These are phyloP conservation scores for Asterophora lycoperdoides DNA, from an alignment of 768 basidiomycete genomes.

Conservation along the genomic window DNA sequence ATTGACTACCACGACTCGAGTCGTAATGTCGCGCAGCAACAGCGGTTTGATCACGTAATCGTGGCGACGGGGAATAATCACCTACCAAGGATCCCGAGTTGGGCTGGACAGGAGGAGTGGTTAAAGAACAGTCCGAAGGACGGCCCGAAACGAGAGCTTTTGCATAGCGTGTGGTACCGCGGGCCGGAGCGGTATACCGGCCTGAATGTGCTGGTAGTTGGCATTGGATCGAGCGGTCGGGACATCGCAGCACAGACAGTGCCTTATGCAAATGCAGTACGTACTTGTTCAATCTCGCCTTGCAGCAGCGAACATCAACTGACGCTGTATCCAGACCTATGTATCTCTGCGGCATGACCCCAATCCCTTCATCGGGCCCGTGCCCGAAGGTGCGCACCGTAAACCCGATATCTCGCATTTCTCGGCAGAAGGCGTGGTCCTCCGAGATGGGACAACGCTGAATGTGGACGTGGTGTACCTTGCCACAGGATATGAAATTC, in stretches of 20 bases:
- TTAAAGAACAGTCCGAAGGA: conserved; percentile 21
- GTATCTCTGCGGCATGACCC: conserved; percentile 30
- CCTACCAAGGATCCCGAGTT: conserved; percentile 41
- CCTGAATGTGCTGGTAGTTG: conserved; percentile 42
- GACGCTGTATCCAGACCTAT: conserved; percentile 17
- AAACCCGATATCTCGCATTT: conserved; percentile 50
- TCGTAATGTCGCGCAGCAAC: conserved; percentile 16
- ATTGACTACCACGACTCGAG: conserved; percentile 28
- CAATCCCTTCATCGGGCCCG: conserved; percentile 11
- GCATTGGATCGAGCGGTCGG: conserved; percentile 43
- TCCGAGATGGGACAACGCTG: conserved; percentile 40
- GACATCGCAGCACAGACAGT: conserved; percentile 44
- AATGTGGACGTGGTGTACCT: conserved; percentile 47
- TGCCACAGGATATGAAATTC: conserved; percentile 52
- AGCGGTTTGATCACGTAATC: conserved; percentile 47
- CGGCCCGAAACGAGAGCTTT: conserved; percentile 31
- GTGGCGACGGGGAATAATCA: conserved; percentile 56
- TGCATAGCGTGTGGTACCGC: conserved; percentile 54
- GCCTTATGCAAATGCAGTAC: conserved; percentile 38
- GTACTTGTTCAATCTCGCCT: neutral
- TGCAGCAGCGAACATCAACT: too few relatives aligned
- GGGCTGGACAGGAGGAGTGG: conserved; percentile 49
- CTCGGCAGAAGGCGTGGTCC: conserved; percentile 38
- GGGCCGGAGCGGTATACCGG: conserved; percentile 39
- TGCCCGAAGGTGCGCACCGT: conserved; percentile 23